Base-by-base conservation (phyloP, 345 rosid species). In the Arabis alpina region DNA sequence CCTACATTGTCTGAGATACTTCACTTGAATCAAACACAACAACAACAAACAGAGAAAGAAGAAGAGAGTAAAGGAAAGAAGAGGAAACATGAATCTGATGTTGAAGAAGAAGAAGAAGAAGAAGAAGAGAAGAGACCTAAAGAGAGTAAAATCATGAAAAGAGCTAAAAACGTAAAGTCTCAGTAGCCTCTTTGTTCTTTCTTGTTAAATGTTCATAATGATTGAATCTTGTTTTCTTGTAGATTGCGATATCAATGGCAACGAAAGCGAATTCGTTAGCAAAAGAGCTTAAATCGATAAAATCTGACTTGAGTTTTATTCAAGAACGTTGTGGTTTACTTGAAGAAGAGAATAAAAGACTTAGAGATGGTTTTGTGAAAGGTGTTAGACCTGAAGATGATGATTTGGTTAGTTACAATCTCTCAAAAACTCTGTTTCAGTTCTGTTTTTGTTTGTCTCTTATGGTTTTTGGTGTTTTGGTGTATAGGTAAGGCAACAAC, bases 381-480 rank as follows among this genome's bases (percentile, higher is more conserved):
- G 96, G 92, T 39, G 85, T 82, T 45, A 79, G 87, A 79, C 98
- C 93, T 3, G 97, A 92, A 76, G 99, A 95, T 80, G 98, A 95
- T 82, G 99, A 95, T 71, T 81, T 88, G 92, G 97, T 93, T 5
- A 56, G 10, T 63, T 40, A 37, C 44, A 41, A 50, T 45, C 3
- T 43, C 4, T n/a, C 14, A 44, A 16, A 10, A 37, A 15, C 34
- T 54, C 36, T 44, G 54, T 57, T 37, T 49, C 0, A 54, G 15
- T 3, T 72, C 55, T 36, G 54, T 57, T 41, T 71, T 9, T 72
- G 34, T 73, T 51, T 2, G 9, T n/a, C 1, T 24, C 27, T 71
- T 51, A 15, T 57, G 54, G 0, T 61, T 42, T 52, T 54, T 19
- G 23, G 42, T 2, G 47, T 73, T 28, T 58, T 3, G 32, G 37